Conservation (phyloP, 2,329 filamentous ascomycete species). For the Sclerotinia minor region DNA sequence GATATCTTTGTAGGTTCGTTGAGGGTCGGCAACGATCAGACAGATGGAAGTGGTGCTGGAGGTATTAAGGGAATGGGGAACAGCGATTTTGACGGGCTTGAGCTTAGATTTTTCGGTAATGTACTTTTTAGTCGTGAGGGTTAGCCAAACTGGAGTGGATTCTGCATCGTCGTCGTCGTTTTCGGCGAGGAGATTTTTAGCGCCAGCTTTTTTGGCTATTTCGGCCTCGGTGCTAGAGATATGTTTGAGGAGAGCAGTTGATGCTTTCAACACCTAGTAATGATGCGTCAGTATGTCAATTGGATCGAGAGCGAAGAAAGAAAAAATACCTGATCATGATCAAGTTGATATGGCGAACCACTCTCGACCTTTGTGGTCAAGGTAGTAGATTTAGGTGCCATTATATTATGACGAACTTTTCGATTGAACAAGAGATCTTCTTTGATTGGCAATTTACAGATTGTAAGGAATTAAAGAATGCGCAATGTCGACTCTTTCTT, state of each 20-base stretch:
- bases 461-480: constrained; percentile 5
- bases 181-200: constrained; percentile 54
- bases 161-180: constrained; percentile 47
- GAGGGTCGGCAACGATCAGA: constrained; percentile 77
- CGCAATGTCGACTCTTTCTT: constrained; percentile 18
- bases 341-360: constrained; percentile 42
- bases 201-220: constrained; percentile 47
- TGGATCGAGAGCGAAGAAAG: background rate
- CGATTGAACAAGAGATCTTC: background rate
- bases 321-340: constrained; percentile 39
- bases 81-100: constrained; percentile 78
- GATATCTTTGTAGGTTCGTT: constrained; percentile 88
- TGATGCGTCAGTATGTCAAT: constrained; percentile 25
- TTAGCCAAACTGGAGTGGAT: constrained; percentile 59
- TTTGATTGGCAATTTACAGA: background rate
- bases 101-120: constrained; percentile 72
- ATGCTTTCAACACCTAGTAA: constrained; percentile 59
- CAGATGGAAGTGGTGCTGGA: constrained; percentile 71
- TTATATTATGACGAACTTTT: constrained; percentile 31
- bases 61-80: constrained; percentile 75
- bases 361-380: constrained; percentile 41
- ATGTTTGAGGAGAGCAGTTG: constrained; percentile 61
- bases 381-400: constrained; percentile 38
- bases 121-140: constrained; percentile 64
- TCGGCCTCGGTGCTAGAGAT: constrained; percentile 56